phyloP scores from a whole-genome alignment of 2,329 filamentous ascomycete species.

The Aspergillus pseudoterreus region DNA sequence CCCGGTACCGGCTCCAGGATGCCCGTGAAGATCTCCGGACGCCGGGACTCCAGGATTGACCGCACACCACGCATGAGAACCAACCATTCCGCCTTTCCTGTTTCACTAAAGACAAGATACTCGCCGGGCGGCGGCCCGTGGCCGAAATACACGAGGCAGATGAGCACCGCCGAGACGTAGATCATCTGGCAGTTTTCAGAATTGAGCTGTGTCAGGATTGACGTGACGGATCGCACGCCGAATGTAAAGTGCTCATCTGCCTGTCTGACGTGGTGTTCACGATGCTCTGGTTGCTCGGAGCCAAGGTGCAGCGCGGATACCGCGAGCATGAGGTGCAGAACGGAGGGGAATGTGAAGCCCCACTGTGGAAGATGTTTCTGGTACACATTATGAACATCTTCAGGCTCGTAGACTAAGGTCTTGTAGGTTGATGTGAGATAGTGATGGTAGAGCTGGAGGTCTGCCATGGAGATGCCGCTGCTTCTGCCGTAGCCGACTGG shows the following conservation, averaged over 20 bases:
- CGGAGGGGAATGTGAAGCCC: constrained; percentile 27
- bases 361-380: constrained; percentile 27
- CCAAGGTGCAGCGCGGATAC: constrained; percentile 28
- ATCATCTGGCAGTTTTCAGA: constrained; percentile 28
- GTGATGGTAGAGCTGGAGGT: constrained; percentile 32
- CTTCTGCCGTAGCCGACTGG: constrained; percentile 2
- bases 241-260: constrained; percentile 34
- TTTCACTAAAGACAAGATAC: constrained; percentile 30
- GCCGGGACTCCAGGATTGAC: constrained; percentile 18
- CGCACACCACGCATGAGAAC: constrained; percentile 30
- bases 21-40: constrained; percentile 22
- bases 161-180: constrained; percentile 29
- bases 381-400: constrained; percentile 25
- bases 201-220: constrained; percentile 23
- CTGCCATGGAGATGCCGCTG: constrained; percentile 22
- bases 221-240: constrained; percentile 29
- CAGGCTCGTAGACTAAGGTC: constrained; percentile 21
- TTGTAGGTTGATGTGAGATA: constrained; percentile 24
- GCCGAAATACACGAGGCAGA: constrained; percentile 34
- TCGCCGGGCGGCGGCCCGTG: constrained; percentile 26
- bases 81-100: constrained; percentile 28
- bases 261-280: constrained; percentile 20
- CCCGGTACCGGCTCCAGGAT: constrained; percentile 14
- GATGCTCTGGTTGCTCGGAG: constrained; percentile 15
- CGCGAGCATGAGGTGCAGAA: constrained; percentile 30